These are phyloP conservation scores for Colletotrichum cereale DNA, from an alignment of 2,329 filamentous ascomycete species.

Conservation along the genomic window DNA sequence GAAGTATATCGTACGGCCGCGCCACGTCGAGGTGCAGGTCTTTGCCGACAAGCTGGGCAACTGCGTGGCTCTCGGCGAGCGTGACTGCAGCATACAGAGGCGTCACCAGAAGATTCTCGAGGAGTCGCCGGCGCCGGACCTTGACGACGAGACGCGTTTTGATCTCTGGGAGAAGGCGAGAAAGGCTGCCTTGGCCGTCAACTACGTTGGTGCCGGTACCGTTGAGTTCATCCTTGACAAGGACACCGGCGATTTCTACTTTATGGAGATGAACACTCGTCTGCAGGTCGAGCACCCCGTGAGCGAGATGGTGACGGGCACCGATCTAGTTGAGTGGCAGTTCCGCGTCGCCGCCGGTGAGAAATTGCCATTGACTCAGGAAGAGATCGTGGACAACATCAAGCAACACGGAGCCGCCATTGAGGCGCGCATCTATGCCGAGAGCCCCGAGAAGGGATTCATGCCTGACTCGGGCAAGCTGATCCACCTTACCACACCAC, in stretches of 20 bases:
- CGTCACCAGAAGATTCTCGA: slow-evolving; percentile 93
- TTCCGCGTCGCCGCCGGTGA: slow-evolving; percentile 78
- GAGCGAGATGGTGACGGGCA: slow-evolving; percentile 77
- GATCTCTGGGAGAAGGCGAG: slow-evolving; percentile 76
- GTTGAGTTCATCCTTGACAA: slow-evolving; percentile 93
- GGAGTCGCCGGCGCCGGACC: slow-evolving; percentile 83
- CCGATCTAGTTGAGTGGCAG: slow-evolving; percentile 93
- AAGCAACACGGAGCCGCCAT: slow-evolving; percentile 85
- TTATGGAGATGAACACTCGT: slow-evolving; percentile 87
- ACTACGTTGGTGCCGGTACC: slow-evolving; percentile 91
- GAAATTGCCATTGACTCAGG: slow-evolving; percentile 67
- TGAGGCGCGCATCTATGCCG: slow-evolving; percentile 96
- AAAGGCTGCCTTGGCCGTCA: slow-evolving; percentile 78
- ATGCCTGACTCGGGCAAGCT: slow-evolving; percentile 93
- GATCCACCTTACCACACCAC: slow-evolving; percentile 83
- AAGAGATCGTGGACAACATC: slow-evolving; percentile 80
- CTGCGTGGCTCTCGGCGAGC: slow-evolving; percentile 86
- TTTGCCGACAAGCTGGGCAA: slow-evolving; percentile 86
- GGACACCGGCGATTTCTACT: slow-evolving; percentile 83
- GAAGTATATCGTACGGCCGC: slow-evolving; percentile 81
- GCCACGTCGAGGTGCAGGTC: slow-evolving; percentile 91
- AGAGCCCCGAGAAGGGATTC: slow-evolving; percentile 92
- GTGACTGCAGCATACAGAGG: slow-evolving; percentile 89
- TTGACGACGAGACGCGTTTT: slow-evolving; percentile 68
- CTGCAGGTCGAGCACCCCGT: slow-evolving; percentile 98